Evolutionary conservation across 345 rosid species (phyloP), one percentile per base, ranked within the genome.

Genomic region (Physaria fendleri): DNA sequence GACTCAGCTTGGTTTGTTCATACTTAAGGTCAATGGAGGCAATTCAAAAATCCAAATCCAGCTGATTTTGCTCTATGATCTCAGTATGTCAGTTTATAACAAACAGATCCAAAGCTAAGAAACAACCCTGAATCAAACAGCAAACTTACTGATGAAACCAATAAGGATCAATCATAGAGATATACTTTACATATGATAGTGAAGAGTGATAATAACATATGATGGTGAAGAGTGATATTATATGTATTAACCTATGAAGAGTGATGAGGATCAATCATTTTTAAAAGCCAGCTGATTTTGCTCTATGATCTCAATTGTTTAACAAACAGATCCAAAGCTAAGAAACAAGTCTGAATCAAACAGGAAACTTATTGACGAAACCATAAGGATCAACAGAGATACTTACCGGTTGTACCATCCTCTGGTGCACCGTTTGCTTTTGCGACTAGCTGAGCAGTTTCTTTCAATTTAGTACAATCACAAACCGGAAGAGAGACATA

Each of bases 331-430:
- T 8, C 16, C 59, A 50, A 50, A 50, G 52, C 46, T 49, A 67
- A 20, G 59, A 5, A 32, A 35, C 9, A 35, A 42, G 13, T 22
- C 7, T 34, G 29, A 38, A 27, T 53, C 43, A 15, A 34, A 17
- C 16, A 32, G 53, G 27, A 35, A 66, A 22, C 41, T 24, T 6
- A 48, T 23, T 23, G 49, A 67, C 24, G 65, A 32, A 50, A 39
- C 25, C 15, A 66, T n/a, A 5, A 41, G 35, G 25, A 35, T 35
- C 20, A 28, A 52, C 24, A 50, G 43, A 64, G 27, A 51, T 47
- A 78, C 82, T 65, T 73, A 85, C 97, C 71, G 30, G 77, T 78
- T 48, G 85, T 68, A 48, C 76, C 80, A 47, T 72, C 85, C 3
- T 68, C 80, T 20, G 69, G 73, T 23, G 74, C 56, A 50, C 76